Evolutionary conservation across 768 basidiomycete genomes (phyloP).

Genomic region (Pleurotus citrinopileatus): DNA sequence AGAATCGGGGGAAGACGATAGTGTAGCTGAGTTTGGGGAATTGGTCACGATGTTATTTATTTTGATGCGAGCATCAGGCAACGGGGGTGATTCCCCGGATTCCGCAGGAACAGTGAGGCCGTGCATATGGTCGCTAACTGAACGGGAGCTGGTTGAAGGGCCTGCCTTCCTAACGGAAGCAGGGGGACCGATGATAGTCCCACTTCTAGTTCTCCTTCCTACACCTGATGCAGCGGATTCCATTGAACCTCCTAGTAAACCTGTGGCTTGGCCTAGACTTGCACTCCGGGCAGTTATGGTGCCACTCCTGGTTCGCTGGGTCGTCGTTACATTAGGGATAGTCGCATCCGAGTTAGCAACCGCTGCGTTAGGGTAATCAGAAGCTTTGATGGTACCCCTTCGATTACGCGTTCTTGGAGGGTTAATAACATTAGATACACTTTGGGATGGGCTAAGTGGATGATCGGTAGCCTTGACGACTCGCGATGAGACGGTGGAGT

Average conservation of each 20-base stretch:
- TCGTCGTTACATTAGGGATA: neutral
- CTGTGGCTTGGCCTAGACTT: neutral
- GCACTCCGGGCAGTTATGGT: constrained; percentile 1
- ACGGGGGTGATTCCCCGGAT: neutral
- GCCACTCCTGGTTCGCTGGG: neutral
- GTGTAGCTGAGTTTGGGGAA: neutral
- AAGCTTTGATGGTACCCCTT: constrained; percentile 7
- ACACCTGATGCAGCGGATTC: neutral
- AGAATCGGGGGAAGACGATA: neutral
- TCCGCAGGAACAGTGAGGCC: neutral
- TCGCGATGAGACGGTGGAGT: no score
- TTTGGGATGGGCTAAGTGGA: neutral
- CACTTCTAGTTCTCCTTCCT: constrained; percentile 5
- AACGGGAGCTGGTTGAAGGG: neutral
- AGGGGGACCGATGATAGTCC: constrained; percentile 1
- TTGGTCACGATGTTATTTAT: neutral
- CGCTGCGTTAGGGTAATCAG: neutral
- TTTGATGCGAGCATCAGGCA: no score
- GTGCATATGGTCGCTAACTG: neutral
- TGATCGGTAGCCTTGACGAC: neutral
- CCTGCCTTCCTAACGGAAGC: neutral
- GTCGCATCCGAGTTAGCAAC: neutral
- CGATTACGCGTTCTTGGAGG: neutral
- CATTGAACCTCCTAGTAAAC: neutral
- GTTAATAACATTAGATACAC: no score